Conservation (phyloP, 2,329 filamentous ascomycete genomes). For the Aspergillus piperis region DNA sequence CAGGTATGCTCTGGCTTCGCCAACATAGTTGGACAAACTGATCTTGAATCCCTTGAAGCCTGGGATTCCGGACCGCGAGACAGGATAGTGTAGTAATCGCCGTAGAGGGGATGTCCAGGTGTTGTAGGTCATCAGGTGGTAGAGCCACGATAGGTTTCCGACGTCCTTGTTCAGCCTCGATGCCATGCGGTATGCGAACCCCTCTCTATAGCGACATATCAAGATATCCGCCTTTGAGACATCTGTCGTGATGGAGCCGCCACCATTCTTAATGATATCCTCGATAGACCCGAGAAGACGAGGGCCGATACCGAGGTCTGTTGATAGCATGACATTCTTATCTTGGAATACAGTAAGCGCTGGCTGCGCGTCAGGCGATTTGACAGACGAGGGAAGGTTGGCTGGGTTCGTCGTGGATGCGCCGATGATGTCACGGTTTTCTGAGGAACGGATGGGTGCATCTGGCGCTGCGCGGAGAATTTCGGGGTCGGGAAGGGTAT, state of each 20-base stretch:
- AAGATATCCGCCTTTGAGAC: conserved; percentile 77
- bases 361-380: conserved; percentile 40
- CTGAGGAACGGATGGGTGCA: conserved; percentile 58
- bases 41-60: conserved; percentile 77
- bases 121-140: conserved; percentile 85
- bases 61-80: conserved; percentile 73
- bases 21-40: conserved; percentile 93
- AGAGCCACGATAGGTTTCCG: conserved; percentile 91
- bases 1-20: conserved; percentile 87
- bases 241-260: conserved; percentile 66
- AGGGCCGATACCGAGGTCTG: conserved; percentile 70
- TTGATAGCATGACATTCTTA: conserved; percentile 74
- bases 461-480: conserved; percentile 65
- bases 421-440: conserved; percentile 65
- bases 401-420: conserved; percentile 60
- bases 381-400: conserved; percentile 35
- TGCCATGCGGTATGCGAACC: conserved; percentile 73
- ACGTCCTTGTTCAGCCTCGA: conserved; percentile 78
- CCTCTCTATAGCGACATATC: conserved; percentile 84
- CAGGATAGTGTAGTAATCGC: conserved; percentile 84
- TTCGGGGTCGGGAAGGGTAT: conserved; percentile 81
- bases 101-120: conserved; percentile 83
- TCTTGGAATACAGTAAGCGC: conserved; percentile 73
- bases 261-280: conserved; percentile 69
- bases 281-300: conserved; percentile 68